Percentiles rank a stretch among this genome's conserved stretches.
Evolutionary conservation across 2,329 filamentous ascomycete genomes (phyloP).

Genomic region (Byssochlamys sp.): DNA sequence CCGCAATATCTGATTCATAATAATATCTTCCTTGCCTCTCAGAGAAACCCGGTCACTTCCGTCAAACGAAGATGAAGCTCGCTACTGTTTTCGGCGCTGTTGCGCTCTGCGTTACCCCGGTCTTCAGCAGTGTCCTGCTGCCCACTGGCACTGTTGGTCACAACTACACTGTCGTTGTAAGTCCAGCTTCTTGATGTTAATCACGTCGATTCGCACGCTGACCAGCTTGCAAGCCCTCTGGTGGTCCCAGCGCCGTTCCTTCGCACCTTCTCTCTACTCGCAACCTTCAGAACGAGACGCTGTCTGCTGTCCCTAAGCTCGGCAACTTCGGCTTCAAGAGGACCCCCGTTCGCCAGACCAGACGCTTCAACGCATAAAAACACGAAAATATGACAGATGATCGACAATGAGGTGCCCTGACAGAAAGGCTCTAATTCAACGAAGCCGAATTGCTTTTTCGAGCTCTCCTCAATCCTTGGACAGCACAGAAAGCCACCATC

Average conservation of each 20-base stretch:
- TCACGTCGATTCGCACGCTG: background rate
- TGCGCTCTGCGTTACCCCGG: slow-evolving; percentile 14
- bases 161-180: background rate
- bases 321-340: slow-evolving; percentile 9
- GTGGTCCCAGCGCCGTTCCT: background rate
- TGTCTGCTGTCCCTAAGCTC: background rate
- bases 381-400: background rate
- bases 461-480: background rate
- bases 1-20: background rate
- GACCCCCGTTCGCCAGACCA: slow-evolving; percentile 18
- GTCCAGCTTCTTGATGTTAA: background rate
- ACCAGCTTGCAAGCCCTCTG: background rate
- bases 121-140: slow-evolving; percentile 10
- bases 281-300: background rate
- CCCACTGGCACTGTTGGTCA: slow-evolving; percentile 3
- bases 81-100: slow-evolving; percentile 15
- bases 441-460: background rate
- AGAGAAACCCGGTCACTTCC: background rate
- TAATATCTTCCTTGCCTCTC: background rate
- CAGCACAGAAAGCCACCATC: background rate
- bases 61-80: slow-evolving; percentile 18
- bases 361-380: slow-evolving; percentile 10
- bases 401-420: background rate
- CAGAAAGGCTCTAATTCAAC: background rate
- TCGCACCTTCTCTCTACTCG: background rate